Conservation (phyloP, 495 filamentous ascomycete genomes). For the Usnea hakonensis region DNA sequence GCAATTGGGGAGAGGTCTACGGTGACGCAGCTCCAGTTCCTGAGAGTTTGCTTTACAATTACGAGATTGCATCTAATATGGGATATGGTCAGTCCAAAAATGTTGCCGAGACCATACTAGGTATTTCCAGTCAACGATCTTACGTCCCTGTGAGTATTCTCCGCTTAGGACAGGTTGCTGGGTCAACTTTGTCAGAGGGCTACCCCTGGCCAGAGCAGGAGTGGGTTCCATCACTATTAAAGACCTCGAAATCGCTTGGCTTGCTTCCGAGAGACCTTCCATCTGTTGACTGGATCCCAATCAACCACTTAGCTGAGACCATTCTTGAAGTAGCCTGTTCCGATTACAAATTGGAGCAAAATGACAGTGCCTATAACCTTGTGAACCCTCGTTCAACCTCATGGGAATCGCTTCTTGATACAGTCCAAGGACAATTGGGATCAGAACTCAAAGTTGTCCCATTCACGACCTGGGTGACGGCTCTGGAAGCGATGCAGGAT, state of each 20-base stretch:
- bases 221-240: conserved; percentile 30
- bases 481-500: conserved; percentile 13
- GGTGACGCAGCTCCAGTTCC: no score
- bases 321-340: conserved; percentile 18
- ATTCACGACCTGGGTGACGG: conserved; percentile 20
- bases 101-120: background rate
- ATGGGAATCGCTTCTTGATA: conserved; percentile 24
- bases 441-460: conserved; percentile 8
- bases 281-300: conserved; percentile 27
- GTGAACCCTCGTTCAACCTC: conserved; percentile 22
- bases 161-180: no score
- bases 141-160: background rate
- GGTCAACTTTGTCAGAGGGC: no score
- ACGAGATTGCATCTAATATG: background rate
- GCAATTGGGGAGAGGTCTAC: no score
- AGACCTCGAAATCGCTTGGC: conserved; percentile 25
- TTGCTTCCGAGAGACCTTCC: conserved; percentile 19
- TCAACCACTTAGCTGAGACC: conserved; percentile 20
- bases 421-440: background rate
- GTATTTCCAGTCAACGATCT: background rate
- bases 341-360: background rate
- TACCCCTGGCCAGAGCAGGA: conserved; percentile 36
- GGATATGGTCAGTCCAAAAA: background rate
- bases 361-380: conserved; percentile 23
- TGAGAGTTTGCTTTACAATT: background rate